These are phyloP conservation scores for Ammopiptanthus mongolicus DNA, from an alignment of 306 rosid genomes.

Conservation along the genomic window DNA sequence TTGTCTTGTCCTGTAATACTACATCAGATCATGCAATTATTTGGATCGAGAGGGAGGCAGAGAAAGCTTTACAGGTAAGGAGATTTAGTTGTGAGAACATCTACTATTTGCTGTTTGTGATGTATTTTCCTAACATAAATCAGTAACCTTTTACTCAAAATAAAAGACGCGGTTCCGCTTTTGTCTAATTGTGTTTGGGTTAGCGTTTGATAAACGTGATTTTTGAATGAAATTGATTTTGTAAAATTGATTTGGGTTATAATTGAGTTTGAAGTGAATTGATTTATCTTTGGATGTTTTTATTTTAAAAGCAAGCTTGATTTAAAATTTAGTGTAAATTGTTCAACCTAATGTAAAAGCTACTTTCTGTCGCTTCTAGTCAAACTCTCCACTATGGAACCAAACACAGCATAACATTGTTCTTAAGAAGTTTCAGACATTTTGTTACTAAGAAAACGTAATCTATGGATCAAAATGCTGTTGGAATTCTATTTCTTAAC, in stretches of 20 bases:
- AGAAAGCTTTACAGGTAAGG: slow-evolving; percentile 86
- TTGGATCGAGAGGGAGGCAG: slow-evolving; percentile 91
- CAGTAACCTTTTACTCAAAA: neutral
- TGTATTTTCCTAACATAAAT: neutral
- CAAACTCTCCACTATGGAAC: too few relatives aligned
- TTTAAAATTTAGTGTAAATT: too few relatives aligned
- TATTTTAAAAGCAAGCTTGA: too few relatives aligned
- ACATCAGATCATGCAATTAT: slow-evolving; percentile 83
- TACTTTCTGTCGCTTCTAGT: too few relatives aligned
- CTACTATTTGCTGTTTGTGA: neutral
- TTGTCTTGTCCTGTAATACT: slow-evolving; percentile 86
- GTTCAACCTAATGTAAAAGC: too few relatives aligned
- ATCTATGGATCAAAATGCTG: neutral
- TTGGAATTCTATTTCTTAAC: neutral
- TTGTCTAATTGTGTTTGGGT: too few relatives aligned
- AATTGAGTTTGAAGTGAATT: too few relatives aligned
- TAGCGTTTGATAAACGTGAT: too few relatives aligned
- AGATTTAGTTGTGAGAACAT: neutral
- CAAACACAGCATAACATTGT: too few relatives aligned
- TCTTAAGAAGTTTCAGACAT: neutral
- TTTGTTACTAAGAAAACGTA: neutral
- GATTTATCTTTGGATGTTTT: too few relatives aligned
- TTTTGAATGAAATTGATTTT: too few relatives aligned
- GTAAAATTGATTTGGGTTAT: too few relatives aligned
- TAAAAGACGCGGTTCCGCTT: neutral